Percentiles rank a stretch among this genome's conserved stretches.
phyloP scores from a whole-genome alignment of 2,329 filamentous ascomycete species.

The Scolecobasidium constrictum region DNA sequence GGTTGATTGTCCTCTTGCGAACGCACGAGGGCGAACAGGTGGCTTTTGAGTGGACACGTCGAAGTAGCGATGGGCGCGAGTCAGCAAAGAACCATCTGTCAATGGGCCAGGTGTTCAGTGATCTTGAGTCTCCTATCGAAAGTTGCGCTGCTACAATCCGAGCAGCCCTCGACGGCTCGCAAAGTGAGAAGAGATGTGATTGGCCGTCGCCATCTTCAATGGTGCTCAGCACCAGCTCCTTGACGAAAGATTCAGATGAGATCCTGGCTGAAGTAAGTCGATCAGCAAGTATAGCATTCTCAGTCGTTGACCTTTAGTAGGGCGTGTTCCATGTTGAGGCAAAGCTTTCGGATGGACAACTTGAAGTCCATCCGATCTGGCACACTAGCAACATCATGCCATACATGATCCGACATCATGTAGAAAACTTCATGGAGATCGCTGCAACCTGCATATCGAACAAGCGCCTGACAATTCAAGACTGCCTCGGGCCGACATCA shows the following conservation, averaged over 20 bases:
- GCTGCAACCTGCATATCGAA: conserved; percentile 6
- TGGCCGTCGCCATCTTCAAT: not conserved
- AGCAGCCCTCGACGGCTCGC: no score
- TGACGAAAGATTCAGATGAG: not conserved
- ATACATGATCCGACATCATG: conserved; percentile 10
- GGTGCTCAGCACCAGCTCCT: not conserved
- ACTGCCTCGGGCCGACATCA: conserved; percentile 5
- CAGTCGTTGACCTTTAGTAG: not conserved
- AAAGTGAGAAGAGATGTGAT: no score
- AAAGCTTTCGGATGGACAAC: not conserved
- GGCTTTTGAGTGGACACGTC: conserved; percentile 30
- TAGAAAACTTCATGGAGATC: conserved; percentile 9
- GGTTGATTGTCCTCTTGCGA: conserved; percentile 34
- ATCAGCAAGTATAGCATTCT: no score
- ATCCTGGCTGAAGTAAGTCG: not conserved
- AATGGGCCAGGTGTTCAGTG: conserved; percentile 23
- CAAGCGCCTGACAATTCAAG: conserved; percentile 7
- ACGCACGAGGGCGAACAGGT: conserved; percentile 28
- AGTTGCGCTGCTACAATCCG: conserved; percentile 19
- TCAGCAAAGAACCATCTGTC: conserved; percentile 15
- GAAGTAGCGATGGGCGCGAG: no score
- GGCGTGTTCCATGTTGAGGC: not conserved
- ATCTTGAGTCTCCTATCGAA: conserved; percentile 21
- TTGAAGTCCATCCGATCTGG: conserved; percentile 4
- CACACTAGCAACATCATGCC: not conserved